These are phyloP conservation scores for Hyphopichia khmerensis DNA, from an alignment of 1,139 yeast genomes.

Conservation along the genomic window DNA sequence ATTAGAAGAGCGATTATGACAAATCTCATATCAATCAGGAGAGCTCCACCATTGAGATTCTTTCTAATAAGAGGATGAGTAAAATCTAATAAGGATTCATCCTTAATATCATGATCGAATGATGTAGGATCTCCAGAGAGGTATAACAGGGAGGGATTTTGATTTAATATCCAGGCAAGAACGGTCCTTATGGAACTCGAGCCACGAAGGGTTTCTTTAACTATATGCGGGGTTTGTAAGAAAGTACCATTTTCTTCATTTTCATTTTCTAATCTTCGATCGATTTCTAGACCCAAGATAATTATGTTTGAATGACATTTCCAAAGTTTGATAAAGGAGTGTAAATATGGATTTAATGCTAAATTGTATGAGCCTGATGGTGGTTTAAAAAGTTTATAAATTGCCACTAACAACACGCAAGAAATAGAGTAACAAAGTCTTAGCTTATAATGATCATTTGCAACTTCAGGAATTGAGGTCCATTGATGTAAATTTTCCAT, in stretches of 20 bases:
- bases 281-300: constrained; percentile 59
- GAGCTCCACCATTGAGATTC: constrained; percentile 54
- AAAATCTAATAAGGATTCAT: constrained; percentile 54
- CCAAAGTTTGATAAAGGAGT: constrained; percentile 59
- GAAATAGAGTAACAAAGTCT: constrained; percentile 52
- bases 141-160: constrained; percentile 30
- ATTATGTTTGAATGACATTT: constrained; percentile 60
- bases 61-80: constrained; percentile 63
- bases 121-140: constrained; percentile 7
- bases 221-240: constrained; percentile 47
- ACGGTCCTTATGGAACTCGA: constrained; percentile 61
- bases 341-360: constrained; percentile 59
- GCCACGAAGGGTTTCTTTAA: constrained; percentile 58
- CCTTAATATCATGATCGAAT: constrained; percentile 49
- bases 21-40: constrained; percentile 53
- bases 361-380: constrained; percentile 32
- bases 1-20: constrained; percentile 29
- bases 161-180: constrained; percentile 59
- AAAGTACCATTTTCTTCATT: constrained; percentile 25
- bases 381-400: constrained; percentile 50
- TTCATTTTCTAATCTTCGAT: constrained; percentile 55
- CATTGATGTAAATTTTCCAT: constrained; percentile 42
- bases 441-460: constrained; percentile 26
- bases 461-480: constrained; percentile 48
- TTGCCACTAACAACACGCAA: constrained; percentile 49